Evolutionary conservation across 192 early-diverging fungal species (phyloP), one percentile per base, ranked within the genome.

Genomic region (Backusella tarrabulga): DNA sequence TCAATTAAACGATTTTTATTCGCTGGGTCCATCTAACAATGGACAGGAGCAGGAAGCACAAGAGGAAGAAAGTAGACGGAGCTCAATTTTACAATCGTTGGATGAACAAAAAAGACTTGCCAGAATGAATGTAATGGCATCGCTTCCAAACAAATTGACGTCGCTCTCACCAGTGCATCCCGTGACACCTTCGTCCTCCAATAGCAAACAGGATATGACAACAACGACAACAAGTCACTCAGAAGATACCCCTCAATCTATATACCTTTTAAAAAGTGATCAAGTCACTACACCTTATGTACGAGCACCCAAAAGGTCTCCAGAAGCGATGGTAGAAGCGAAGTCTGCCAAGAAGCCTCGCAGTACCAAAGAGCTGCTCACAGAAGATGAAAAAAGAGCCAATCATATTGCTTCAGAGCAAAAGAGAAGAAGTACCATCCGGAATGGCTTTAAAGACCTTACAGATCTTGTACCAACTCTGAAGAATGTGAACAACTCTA

Each of bases 371-470:
- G 92, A 92, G 68, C 75, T 94, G 2, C 69, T 94, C 74, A 94
- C 93, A 4, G 93, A 93, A 60, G 88, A 93, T 42, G 91, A 94
- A 72, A 94, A 94, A 75, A 77, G 91, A 35, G 86, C 89, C 12
- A 94, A 94, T 79, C 93, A 94, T 77, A 93, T 94, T 73, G 85
- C 87, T 3, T 92, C 91, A 0, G 93, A 94, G 77, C 92, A 94
- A 76, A 93, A 93, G 80, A 89, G 93, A 71, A 77, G 93, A 40
- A 91, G 91, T 52, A 87, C 90, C 4, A 93, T 94, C 52, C 91
- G 95, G n/a, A 86, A 85, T 38, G 97, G 97, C 40, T 97, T 97
- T 85, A 93, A 95, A 79, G 92, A 96, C 78, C 90, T 98, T 75
- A 93, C 94, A 21, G 93, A 94, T 42, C 88, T 96, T 52, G 92